phyloP scores from a whole-genome alignment of 352 stramenopile species.

The Globisporangium okanoganense region DNA sequence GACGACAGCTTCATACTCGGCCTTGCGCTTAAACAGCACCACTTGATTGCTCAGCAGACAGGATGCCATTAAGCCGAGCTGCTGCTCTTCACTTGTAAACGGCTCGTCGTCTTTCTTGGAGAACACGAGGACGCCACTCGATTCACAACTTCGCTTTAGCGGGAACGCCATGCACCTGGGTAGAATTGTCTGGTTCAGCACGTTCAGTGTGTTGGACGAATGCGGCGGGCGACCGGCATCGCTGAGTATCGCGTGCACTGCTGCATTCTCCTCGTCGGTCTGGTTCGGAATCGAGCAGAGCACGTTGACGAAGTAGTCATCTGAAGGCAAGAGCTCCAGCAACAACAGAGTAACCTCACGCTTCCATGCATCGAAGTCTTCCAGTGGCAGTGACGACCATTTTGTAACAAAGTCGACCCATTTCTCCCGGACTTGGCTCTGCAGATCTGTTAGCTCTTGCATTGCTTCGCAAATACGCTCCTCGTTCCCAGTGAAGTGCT shows the following conservation, averaged over 20 bases:
- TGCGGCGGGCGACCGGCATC: neutral
- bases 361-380: conserved; percentile 11
- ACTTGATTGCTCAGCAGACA: conserved; percentile 12
- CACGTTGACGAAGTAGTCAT: conserved; percentile 10
- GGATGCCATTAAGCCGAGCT: neutral
- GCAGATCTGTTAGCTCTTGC: neutral
- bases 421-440: neutral
- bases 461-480: neutral
- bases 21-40: neutral
- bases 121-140: conserved; percentile 1
- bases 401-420: conserved; percentile 11
- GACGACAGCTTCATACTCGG: neutral
- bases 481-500: neutral
- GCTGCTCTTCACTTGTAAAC: conserved; percentile 13
- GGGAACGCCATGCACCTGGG: conserved; percentile 11
- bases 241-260: conserved; percentile 6
- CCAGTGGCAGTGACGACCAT: conserved; percentile 2
- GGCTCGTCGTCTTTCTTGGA: conserved; percentile 1
- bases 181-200: conserved; percentile 8
- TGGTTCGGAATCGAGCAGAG: neutral
- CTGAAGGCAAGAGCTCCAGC: neutral
- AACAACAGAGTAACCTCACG: neutral
- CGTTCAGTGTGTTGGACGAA: conserved; percentile 11
- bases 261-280: neutral
- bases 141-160: neutral